phyloP scores from a whole-genome alignment of 768 basidiomycete genomes.

The Mycena metata region DNA sequence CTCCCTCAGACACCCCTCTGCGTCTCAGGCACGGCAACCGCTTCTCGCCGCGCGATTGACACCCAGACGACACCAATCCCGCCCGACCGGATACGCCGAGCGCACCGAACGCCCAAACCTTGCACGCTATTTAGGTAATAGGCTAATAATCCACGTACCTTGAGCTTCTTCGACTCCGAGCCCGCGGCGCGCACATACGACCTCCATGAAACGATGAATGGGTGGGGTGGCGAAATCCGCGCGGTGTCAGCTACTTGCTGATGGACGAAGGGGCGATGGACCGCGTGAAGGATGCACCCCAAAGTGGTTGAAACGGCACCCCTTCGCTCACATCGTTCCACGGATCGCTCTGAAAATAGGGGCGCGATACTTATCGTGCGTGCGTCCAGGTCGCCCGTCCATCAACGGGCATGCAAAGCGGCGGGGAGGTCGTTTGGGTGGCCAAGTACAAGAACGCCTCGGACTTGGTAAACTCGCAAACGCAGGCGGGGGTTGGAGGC shows the following conservation, averaged over 20 bases:
- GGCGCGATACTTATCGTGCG: background rate
- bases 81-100: slow-evolving; percentile 19
- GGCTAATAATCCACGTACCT: slow-evolving; percentile 30
- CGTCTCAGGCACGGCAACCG: slow-evolving; percentile 12
- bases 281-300: background rate
- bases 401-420: too few relatives aligned
- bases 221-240: background rate
- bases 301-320: background rate
- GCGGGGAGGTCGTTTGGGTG: too few relatives aligned
- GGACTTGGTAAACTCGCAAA: too few relatives aligned
- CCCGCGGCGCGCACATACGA: slow-evolving; percentile 24
- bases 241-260: background rate
- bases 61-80: background rate
- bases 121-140: slow-evolving; percentile 32
- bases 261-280: background rate
- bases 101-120: slow-evolving; percentile 2
- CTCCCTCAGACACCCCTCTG: background rate
- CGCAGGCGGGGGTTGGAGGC: background rate
- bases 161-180: slow-evolving; percentile 10
- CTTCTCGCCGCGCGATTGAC: slow-evolving; percentile 27
- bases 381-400: too few relatives aligned
- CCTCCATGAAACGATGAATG: slow-evolving; percentile 22
- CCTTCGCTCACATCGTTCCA: slow-evolving; percentile 8
- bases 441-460: too few relatives aligned
- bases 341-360: background rate